Percentiles rank a stretch among this genome's conserved stretches.
phyloP scores from a whole-genome alignment of 257 asterid species.

The Lycium ferocissimum region DNA sequence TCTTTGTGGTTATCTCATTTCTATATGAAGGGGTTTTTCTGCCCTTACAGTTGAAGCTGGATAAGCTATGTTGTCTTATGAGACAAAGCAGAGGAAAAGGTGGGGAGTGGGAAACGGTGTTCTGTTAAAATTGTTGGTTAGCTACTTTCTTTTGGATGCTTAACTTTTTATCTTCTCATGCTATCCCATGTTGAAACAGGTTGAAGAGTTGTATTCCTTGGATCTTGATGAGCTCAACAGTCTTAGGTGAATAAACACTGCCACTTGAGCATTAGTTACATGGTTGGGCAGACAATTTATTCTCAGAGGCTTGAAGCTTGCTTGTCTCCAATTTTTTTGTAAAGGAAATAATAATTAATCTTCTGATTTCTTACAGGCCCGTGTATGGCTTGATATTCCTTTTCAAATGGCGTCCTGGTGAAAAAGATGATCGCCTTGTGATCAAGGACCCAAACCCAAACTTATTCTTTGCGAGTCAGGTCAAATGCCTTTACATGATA shows the following conservation, averaged over 20 bases:
- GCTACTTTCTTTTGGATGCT: conserved; percentile 18
- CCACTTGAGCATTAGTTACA: conserved; percentile 5
- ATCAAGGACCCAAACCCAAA: conserved; percentile 92
- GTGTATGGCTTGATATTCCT: conserved; percentile 91
- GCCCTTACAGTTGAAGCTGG: not conserved
- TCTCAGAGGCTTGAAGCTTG: conserved; percentile 15
- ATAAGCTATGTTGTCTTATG: not conserved
- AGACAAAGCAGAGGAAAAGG: conserved; percentile 10
- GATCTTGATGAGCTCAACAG: conserved; percentile 84
- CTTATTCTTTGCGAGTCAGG: conserved; percentile 98
- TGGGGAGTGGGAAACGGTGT: not conserved
- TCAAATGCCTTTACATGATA: conserved; percentile 37
- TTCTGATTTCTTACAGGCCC: conserved; percentile 59
- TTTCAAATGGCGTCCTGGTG: conserved; percentile 99
- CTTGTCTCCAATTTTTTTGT: not conserved
- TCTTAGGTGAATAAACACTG: conserved; percentile 61
- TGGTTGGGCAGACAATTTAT: not conserved
- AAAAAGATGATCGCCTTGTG: conserved; percentile 87
- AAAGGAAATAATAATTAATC: conserved; percentile 7
- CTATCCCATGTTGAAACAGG: conserved; percentile 56
- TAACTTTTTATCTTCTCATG: not conserved
- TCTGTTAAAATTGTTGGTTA: not conserved
- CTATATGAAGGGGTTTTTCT: not conserved
- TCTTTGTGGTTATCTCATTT: conserved; percentile 18
- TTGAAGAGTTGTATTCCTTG: conserved; percentile 95